Conservation (phyloP, 1,139 yeast species). For the Scheffersomyces parashehatae region DNA sequence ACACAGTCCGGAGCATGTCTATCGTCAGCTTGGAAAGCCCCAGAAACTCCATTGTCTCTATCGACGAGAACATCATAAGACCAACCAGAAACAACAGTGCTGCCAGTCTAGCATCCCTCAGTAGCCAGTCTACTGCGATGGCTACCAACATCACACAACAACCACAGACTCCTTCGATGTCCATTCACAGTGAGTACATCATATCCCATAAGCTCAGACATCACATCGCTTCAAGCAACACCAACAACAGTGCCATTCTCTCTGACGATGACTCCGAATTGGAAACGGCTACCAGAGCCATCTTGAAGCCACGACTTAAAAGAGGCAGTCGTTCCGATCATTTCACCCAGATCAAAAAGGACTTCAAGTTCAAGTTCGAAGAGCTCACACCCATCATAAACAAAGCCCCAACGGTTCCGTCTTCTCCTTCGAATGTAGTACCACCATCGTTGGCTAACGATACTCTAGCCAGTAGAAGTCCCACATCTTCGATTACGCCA, state of each 20-base stretch:
- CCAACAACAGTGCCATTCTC: conserved; percentile 24
- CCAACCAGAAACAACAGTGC: conserved; percentile 37
- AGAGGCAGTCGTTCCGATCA: conserved; percentile 7
- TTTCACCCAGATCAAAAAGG: conserved; percentile 19
- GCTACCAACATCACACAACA: not conserved
- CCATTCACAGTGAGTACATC: not conserved
- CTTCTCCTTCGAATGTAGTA: not conserved
- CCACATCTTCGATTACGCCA: conserved; percentile 1
- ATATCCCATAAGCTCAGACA: not conserved
- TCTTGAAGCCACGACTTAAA: conserved; percentile 16
- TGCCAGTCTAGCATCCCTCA: conserved; percentile 28
- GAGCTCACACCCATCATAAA: conserved; percentile 6
- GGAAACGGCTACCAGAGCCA: conserved; percentile 22
- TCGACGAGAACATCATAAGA: conserved; percentile 33
- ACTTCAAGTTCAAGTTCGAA: conserved; percentile 34
- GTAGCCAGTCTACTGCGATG: not conserved
- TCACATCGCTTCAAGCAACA: conserved; percentile 10
- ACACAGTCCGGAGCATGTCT: conserved; percentile 33
- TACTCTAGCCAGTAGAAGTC: not conserved
- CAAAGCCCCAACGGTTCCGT: not conserved
- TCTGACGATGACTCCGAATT: conserved; percentile 41
- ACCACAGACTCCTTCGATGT: too few relatives aligned
- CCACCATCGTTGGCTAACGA: not conserved
- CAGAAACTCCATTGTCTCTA: conserved; percentile 43
- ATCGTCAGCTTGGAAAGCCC: conserved; percentile 44